Evolutionary conservation across 2,329 filamentous ascomycete genomes (phyloP), one percentile per base, ranked within the genome.

Genomic region (Triangularia verruculosa): DNA sequence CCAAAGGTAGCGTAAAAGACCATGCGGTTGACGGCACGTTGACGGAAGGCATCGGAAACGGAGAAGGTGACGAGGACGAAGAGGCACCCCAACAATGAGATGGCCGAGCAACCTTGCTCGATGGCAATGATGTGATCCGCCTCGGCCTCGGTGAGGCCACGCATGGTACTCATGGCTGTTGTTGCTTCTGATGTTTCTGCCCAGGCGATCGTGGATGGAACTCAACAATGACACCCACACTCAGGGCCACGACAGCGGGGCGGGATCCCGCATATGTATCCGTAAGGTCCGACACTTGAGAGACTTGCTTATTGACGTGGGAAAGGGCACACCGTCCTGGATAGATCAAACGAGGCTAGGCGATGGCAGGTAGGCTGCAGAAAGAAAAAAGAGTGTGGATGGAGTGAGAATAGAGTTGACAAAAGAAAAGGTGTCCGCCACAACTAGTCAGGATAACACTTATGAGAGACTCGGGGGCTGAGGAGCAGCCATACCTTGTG

Each of bases 1-100:
- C 91, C 92, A 72, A 91, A 90, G 0, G 89, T 90, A 5, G 92
- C 91, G 73, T 89, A 94, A 75, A 95, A 94, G 12, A 95, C 88
- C 0, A 96, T 82, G 17, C 92, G 83, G 72, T 95, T 95, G 77
- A 95, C 92, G 22, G 91, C 68, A 13, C 70, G 89, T 72, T 93
- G 93, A 70, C 90, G 89, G 72, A 95, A 95, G 5, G 83, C 82
- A 8, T 80, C 81, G 15, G 88, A 91, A 17, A 76, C 75, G 24
- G 85, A 76, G 72, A 93, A 95, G 5, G 90, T 93, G 60, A 81
- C 71, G 60, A 94, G 85, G 70, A 93, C 89, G 73, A 93, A 87
- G 32, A 88, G 68, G 51, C 88, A 90, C 64, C 90, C 91, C 1
- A 89, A 59, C 1, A 95, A 75, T 0, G 91, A 94, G 51, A 93